phyloP scores from a whole-genome alignment of 2,329 filamentous ascomycete species.

The Aspergillus costaricaensis region DNA sequence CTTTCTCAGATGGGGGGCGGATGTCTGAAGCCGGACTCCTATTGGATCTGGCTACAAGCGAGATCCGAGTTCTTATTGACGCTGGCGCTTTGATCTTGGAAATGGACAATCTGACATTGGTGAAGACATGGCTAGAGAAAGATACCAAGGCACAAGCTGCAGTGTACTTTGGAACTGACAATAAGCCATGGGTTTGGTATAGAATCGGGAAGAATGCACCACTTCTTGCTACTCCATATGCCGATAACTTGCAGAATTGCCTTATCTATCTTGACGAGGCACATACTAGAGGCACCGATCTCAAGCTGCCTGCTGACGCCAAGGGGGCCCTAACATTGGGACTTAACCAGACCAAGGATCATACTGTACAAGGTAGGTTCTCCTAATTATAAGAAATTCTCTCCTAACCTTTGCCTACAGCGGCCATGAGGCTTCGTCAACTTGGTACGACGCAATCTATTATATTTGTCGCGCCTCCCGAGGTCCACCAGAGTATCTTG shows the following conservation, averaged over 20 bases:
- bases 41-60: too few species aligned
- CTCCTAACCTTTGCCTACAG: conserved; percentile 34
- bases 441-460: conserved; percentile 60
- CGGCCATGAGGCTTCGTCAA: conserved; percentile 66
- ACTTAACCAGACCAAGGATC: conserved; percentile 61
- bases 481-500: conserved; percentile 63
- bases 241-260: conserved; percentile 54
- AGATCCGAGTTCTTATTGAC: conserved; percentile 64
- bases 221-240: conserved; percentile 57
- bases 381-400: too few species aligned
- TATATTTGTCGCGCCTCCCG: conserved; percentile 56
- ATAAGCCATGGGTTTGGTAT: conserved; percentile 50
- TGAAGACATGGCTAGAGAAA: conserved; percentile 52
- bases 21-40: conserved; percentile 53
- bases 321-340: conserved; percentile 59
- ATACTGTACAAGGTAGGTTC: conserved; percentile 58
- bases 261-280: conserved; percentile 64
- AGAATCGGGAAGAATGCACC: conserved; percentile 43
- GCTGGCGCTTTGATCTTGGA: conserved; percentile 66
- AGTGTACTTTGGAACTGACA: conserved; percentile 55
- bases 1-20: conserved; percentile 39
- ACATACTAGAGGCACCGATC: conserved; percentile 62
- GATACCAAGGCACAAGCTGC: conserved; percentile 54
- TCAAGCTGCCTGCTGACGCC: conserved; percentile 55
- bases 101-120: conserved; percentile 57